These are phyloP conservation scores for Corchorus olitorius DNA, from an alignment of 345 rosid genomes.

Conservation along the genomic window DNA sequence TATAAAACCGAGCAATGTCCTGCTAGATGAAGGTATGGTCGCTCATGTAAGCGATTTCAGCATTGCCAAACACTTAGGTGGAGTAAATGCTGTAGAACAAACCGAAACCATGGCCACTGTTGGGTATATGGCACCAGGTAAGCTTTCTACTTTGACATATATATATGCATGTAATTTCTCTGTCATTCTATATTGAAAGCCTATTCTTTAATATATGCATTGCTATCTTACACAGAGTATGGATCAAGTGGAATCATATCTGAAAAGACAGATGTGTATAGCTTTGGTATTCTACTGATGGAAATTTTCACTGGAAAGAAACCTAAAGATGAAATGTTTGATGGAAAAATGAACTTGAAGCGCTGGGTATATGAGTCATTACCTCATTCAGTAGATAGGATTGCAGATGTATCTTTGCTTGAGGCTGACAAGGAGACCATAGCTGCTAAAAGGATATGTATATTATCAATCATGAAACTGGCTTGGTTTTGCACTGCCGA, in stretches of 20 bases:
- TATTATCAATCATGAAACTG: background rate
- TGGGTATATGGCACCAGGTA: conserved; percentile 29
- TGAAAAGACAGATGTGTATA: conserved; percentile 11
- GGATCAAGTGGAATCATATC: conserved; percentile 12
- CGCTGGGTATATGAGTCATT: conserved; percentile 11
- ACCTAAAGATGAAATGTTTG: background rate
- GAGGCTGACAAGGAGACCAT: conserved; percentile 3
- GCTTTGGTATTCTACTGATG: conserved; percentile 17
- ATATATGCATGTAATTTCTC: background rate
- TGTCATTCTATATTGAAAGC: conserved; percentile 4
- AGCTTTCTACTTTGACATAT: background rate
- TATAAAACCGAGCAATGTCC: conserved; percentile 23
- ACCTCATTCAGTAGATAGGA: background rate
- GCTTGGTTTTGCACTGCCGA: conserved; percentile 18
- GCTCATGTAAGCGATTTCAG: conserved; percentile 24
- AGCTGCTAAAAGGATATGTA: conserved; percentile 3
- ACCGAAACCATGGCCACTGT: conserved; percentile 19
- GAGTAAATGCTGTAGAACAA: background rate
- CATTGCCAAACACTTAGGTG: conserved; percentile 16
- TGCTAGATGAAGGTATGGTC: conserved; percentile 23
- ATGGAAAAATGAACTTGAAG: conserved; percentile 5
- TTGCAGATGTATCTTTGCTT: conserved; percentile 17
- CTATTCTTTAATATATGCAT: background rate
- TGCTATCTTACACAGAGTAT: background rate
- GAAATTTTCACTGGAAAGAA: conserved; percentile 15